Conservation (phyloP, 73 alveolate species). For the Tetrahymena malaccensis region DNA sequence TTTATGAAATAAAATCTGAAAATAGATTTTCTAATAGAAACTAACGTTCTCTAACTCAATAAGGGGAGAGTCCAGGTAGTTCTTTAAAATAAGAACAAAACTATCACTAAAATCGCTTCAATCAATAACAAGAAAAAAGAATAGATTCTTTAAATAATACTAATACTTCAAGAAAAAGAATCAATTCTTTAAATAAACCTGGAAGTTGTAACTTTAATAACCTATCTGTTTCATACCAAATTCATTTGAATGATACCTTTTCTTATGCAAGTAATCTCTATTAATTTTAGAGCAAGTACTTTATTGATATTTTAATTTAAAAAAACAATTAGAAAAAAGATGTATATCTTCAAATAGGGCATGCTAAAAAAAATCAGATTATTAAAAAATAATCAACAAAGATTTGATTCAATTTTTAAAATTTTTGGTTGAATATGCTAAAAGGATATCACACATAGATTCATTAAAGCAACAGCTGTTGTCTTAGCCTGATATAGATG, state of each 20-base stretch:
- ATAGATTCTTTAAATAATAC: not conserved
- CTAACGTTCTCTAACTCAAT: not conserved
- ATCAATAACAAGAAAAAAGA: not conserved
- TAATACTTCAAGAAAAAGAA: not conserved
- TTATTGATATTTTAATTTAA: too few species aligned
- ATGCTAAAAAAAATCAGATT: not conserved
- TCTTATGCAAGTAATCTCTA: not conserved
- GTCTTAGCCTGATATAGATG: not conserved
- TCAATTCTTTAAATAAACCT: not conserved
- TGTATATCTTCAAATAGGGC: not conserved
- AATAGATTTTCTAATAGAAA: not conserved
- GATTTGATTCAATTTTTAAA: not conserved
- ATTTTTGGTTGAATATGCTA: not conserved
- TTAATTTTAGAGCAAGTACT: too few species aligned
- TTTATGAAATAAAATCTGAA: not conserved
- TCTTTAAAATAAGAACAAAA: not conserved
- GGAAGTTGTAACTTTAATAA: not conserved
- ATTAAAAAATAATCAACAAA: not conserved
- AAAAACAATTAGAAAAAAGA: not conserved
- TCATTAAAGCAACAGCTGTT: not conserved
- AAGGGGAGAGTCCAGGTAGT: not conserved
- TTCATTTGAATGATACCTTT: not conserved
- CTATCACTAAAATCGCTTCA: not conserved
- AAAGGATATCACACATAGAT: not conserved
- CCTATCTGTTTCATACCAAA: not conserved